Percentiles rank a stretch among this genome's conserved stretches.
These are phyloP conservation scores for Casuarina cunninghamiana DNA, from an alignment of 306 rosid species.

Conservation along the genomic window DNA sequence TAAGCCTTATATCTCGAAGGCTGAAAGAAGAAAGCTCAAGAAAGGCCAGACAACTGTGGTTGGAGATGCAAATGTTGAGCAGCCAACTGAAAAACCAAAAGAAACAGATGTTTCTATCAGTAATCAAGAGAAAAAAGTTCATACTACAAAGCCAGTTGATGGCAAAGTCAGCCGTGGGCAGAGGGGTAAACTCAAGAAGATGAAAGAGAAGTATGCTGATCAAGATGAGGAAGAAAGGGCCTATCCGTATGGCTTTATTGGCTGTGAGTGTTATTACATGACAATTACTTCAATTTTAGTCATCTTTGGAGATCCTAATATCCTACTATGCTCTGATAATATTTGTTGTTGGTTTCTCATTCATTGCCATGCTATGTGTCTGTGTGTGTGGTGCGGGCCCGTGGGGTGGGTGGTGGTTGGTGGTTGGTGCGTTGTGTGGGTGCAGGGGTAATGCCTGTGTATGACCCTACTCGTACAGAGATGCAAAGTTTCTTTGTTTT, in stretches of 20 bases:
- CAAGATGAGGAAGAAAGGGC: slow-evolving; percentile 98
- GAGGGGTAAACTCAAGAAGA: slow-evolving; percentile 81
- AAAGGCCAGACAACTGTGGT: slow-evolving; percentile 56
- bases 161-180: slow-evolving; percentile 85
- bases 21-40: slow-evolving; percentile 91
- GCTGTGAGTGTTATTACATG: slow-evolving; percentile 71
- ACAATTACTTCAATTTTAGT: background rate
- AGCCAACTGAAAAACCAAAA: slow-evolving; percentile 39
- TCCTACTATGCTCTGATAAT: slow-evolving; percentile 5
- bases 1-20: slow-evolving; percentile 82
- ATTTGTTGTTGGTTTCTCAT: slow-evolving; percentile 3
- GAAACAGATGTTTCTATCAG: slow-evolving; percentile 36
- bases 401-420: too few species aligned
- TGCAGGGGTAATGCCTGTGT: background rate
- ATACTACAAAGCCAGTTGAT: slow-evolving; percentile 51
- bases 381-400: background rate
- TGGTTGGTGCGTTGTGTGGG: background rate
- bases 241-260: slow-evolving; percentile 89
- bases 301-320: background rate
- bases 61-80: slow-evolving; percentile 48
- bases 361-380: background rate
- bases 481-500: background rate
- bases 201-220: slow-evolving; percentile 92
- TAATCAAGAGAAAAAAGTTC: slow-evolving; percentile 50
- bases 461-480: background rate